Base-by-base conservation (phyloP, 2,329 filamentous ascomycete species). In the Penicillium sclerotiorum region DNA sequence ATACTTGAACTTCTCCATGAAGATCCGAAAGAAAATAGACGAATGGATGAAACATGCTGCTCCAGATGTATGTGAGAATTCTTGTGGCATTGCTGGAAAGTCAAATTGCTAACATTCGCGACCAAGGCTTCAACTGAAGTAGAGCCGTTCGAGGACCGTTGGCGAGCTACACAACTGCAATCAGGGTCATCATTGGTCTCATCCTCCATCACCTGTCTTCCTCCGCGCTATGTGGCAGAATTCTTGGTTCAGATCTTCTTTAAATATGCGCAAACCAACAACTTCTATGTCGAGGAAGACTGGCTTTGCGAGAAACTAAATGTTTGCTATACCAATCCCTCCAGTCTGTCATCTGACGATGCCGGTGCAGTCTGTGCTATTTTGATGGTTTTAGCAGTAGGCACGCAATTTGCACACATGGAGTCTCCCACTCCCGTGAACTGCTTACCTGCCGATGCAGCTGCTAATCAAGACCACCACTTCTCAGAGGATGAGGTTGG, bases 401-500 rank as follows among this genome's bases (percentile, higher is more conserved):
- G 73, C 18, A 74, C 73, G 1, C 73, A 76, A 51, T 76, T 73
- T 50, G 73, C 71, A 6, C 72, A 76, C 47, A 68, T 73, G 66
- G 66, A 73, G 45, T 72, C 72, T 6, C 50, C 61, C 5, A 69
- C 61, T 0, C 66, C 68, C 0, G 63, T 72, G n/a, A 71, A 72
- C 28, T 63, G 64, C 20, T 36, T 66, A 22, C 57, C 60, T 1
- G 45, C 56, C 1, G 58, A 62, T 30, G 53, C 62, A 15, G 57
- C 64, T 0, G 50, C 56, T 5, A 49, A 57, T 7, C 66, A 69
- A 21, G 69, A 70, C 32, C 68, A 68, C 33, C 62, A 67, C 30
- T 70, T 72, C 21, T 78, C 77, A 0, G 79, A 81, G 51, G 78
- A 82, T 46, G 77, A 80, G 20, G 74, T 82, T 1, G 80, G 80